These are phyloP conservation scores for Fusarium tanahbumbuense DNA, from an alignment of 2,329 filamentous ascomycete genomes.

Conservation along the genomic window DNA sequence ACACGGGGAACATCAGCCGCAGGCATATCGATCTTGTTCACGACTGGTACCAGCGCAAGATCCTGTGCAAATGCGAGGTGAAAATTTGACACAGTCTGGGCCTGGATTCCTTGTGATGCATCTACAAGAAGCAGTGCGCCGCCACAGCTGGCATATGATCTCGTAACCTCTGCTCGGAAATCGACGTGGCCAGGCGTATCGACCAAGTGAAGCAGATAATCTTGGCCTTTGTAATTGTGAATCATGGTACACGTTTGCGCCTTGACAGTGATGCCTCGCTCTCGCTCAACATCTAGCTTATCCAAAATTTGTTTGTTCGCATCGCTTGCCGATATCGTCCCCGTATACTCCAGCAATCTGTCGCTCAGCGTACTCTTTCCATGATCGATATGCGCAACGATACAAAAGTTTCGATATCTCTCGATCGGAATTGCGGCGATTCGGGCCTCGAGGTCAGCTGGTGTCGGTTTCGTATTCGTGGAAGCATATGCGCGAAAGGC, in stretches of 20 bases:
- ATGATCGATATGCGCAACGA: slow-evolving; percentile 98
- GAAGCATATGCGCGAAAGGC: slow-evolving; percentile 21
- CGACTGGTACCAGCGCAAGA: slow-evolving; percentile 85
- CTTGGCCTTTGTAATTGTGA: slow-evolving; percentile 84
- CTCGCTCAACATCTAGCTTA: slow-evolving; percentile 95
- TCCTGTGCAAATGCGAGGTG: slow-evolving; percentile 96
- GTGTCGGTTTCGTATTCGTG: slow-evolving; percentile 45
- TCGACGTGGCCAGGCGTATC: slow-evolving; percentile 98
- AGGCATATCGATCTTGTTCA: slow-evolving; percentile 96
- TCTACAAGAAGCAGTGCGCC: slow-evolving; percentile 93
- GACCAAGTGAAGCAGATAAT: slow-evolving; percentile 94
- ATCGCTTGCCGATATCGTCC: slow-evolving; percentile 84
- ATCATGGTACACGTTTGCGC: slow-evolving; percentile 99
- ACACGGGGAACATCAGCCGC: slow-evolving; percentile 89
- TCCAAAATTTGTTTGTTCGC: slow-evolving; percentile 95
- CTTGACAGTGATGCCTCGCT: slow-evolving; percentile 98
- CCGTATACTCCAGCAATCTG: slow-evolving; percentile 90
- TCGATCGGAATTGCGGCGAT: slow-evolving; percentile 82
- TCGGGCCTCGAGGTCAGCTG: slow-evolving; percentile 56
- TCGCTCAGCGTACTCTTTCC: slow-evolving; percentile 97
- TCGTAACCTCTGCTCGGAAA: slow-evolving; percentile 94
- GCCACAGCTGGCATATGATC: slow-evolving; percentile 95
- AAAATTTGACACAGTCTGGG: slow-evolving; percentile 98
- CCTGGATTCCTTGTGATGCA: slow-evolving; percentile 95
- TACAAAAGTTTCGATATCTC: slow-evolving; percentile 94